Evolutionary conservation across 106 monocot genomes (phyloP).

Genomic region (Gastrodia elata): DNA sequence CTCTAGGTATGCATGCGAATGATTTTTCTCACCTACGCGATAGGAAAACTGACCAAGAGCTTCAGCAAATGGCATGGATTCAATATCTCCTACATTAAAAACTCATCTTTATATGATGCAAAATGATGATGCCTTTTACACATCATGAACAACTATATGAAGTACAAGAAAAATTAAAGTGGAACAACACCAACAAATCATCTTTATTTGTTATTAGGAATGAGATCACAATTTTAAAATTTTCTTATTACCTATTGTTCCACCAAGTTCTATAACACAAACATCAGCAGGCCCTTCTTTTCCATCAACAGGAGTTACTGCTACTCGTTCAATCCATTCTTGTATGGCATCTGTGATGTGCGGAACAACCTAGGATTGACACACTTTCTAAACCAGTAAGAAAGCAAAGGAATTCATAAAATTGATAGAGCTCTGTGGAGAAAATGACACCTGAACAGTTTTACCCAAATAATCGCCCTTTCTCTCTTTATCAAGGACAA

Average conservation of each 20-base stretch:
- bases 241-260: slow-evolving; percentile 71
- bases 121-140: too few relatives aligned
- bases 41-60: slow-evolving; percentile 88
- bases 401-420: neutral
- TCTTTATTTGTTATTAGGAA: neutral
- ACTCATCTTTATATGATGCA: slow-evolving; percentile 16
- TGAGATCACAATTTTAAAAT: neutral
- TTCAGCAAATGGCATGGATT: slow-evolving; percentile 96
- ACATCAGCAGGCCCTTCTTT: slow-evolving; percentile 80
- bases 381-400: neutral
- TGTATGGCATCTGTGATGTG: slow-evolving; percentile 88
- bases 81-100: slow-evolving; percentile 85
- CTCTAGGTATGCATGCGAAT: neutral
- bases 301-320: slow-evolving; percentile 74
- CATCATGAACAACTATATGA: slow-evolving; percentile 11
- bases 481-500: slow-evolving; percentile 63
- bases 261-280: slow-evolving; percentile 89
- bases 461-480: slow-evolving; percentile 67
- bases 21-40: slow-evolving; percentile 63
- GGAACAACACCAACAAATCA: neutral
- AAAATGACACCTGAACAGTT: slow-evolving; percentile 53
- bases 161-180: neutral
- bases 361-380: slow-evolving; percentile 53
- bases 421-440: neutral
- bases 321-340: slow-evolving; percentile 85